These are phyloP conservation scores for Suillus alpinus DNA, from an alignment of 768 basidiomycete genomes.

Conservation along the genomic window DNA sequence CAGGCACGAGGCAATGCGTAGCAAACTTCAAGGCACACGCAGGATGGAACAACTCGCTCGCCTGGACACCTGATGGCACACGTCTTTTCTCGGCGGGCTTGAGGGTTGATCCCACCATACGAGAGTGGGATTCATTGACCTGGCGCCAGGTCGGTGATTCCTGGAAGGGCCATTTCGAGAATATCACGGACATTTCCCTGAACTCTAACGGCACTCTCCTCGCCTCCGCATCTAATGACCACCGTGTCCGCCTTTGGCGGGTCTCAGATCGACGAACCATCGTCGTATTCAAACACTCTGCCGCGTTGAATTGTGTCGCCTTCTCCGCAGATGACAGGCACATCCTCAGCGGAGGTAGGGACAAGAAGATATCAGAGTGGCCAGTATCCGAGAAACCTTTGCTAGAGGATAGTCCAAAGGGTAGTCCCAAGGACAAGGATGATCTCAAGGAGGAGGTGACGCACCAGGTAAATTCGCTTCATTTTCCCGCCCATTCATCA, in stretches of 20 bases:
- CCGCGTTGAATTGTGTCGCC: fast-evolving
- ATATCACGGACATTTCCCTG: not conserved
- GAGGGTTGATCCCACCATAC: not conserved
- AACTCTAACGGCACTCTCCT: not conserved
- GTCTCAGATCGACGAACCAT: not conserved
- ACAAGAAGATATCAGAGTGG: not conserved
- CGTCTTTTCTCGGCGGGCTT: not conserved
- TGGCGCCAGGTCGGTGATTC: not conserved
- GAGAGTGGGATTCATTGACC: not conserved
- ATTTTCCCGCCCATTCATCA: not conserved
- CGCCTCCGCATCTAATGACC: not conserved
- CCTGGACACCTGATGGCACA: not conserved
- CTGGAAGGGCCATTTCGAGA: not conserved
- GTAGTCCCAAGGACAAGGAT: not conserved
- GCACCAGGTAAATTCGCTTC: not conserved
- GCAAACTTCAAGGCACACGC: not conserved
- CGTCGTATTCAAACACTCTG: not conserved
- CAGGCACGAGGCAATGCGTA: not conserved
- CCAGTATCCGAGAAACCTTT: not conserved
- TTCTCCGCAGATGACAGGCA: not conserved
- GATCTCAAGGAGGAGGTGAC: not conserved
- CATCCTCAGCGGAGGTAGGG: not conserved
- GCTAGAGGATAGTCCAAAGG: not conserved
- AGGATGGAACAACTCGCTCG: not conserved
- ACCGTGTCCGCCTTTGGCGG: not conserved